Conservation (phyloP, 495 filamentous ascomycete genomes). For the Aspergillus panamensis region DNA sequence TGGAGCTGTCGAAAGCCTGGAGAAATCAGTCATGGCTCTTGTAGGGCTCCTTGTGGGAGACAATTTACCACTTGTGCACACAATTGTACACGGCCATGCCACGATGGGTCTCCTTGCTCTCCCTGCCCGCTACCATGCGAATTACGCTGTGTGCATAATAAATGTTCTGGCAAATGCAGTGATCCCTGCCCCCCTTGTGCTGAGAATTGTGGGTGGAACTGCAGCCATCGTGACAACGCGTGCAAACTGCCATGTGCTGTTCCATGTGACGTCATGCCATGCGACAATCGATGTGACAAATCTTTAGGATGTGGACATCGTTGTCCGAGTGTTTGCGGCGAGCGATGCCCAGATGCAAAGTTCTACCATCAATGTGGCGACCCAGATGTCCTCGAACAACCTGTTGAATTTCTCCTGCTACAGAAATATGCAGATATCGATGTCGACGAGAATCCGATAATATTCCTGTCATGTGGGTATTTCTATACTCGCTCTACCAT, state of each 20-base stretch:
- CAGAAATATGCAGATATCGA: conserved; percentile 51
- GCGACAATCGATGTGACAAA: conserved; percentile 39
- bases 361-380: conserved; percentile 53
- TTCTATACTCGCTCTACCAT: conserved; percentile 53
- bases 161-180: conserved; percentile 46
- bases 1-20: background rate
- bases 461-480: conserved; percentile 61
- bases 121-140: conserved; percentile 8
- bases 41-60: background rate
- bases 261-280: conserved; percentile 56
- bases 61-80: conserved; percentile 5
- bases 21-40: background rate
- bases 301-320: conserved; percentile 58
- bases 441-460: conserved; percentile 49
- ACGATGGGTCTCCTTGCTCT: background rate
- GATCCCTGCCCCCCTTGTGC: conserved; percentile 62
- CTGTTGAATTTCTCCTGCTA: conserved; percentile 50
- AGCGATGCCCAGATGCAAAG: conserved; percentile 48
- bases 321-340: conserved; percentile 61
- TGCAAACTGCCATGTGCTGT: conserved; percentile 59
- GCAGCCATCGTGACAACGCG: conserved; percentile 42
- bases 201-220: conserved; percentile 51
- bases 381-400: conserved; percentile 16
- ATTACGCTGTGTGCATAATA: conserved; percentile 2
- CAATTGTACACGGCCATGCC: background rate